phyloP scores from a whole-genome alignment of 345 rosid genomes.

The Eucalyptus virginea region DNA sequence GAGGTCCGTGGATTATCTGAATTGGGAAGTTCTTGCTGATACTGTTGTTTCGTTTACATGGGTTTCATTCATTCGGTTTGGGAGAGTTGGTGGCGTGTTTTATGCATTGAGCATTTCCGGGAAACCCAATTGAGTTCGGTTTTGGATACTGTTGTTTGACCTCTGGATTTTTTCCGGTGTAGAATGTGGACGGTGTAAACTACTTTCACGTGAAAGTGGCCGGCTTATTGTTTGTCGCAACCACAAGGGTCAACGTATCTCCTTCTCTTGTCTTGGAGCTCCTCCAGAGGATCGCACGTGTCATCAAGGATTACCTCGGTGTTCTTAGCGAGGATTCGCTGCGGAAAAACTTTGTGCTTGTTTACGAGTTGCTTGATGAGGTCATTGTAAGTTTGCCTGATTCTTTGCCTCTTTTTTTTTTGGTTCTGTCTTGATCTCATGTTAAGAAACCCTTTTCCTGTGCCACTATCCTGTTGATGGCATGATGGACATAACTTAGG shows the following conservation, averaged over 20 bases:
- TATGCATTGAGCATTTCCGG: not conserved
- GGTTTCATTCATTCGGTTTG: not conserved
- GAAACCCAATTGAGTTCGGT: not conserved
- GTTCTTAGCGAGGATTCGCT: constrained; percentile 92
- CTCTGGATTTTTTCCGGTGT: not conserved
- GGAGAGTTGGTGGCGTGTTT: not conserved
- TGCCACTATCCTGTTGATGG: not conserved
- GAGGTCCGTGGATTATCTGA: not conserved
- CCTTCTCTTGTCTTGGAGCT: constrained; percentile 98
- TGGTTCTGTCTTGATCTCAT: not conserved
- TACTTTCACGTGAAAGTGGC: constrained; percentile 97
- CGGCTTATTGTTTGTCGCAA: constrained; percentile 87
- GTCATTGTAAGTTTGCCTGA: constrained; percentile 61
- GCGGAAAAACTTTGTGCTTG: constrained; percentile 89
- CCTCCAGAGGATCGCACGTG: constrained; percentile 92
- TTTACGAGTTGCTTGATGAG: constrained; percentile 95
- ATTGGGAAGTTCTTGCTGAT: not conserved
- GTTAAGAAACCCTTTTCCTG: not conserved
- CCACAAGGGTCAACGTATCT: constrained; percentile 83
- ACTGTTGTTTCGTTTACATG: not conserved
- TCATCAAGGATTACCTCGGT: constrained; percentile 94
- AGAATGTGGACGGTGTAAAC: constrained; percentile 96
- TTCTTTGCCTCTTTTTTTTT: not conserved
- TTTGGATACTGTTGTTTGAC: not conserved
- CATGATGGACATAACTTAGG: not conserved